A percentile compares a stretch with the other conserved stretches of the same genome.
phyloP scores from a whole-genome alignment of 345 rosid species.

The Hirschfeldia incana region DNA sequence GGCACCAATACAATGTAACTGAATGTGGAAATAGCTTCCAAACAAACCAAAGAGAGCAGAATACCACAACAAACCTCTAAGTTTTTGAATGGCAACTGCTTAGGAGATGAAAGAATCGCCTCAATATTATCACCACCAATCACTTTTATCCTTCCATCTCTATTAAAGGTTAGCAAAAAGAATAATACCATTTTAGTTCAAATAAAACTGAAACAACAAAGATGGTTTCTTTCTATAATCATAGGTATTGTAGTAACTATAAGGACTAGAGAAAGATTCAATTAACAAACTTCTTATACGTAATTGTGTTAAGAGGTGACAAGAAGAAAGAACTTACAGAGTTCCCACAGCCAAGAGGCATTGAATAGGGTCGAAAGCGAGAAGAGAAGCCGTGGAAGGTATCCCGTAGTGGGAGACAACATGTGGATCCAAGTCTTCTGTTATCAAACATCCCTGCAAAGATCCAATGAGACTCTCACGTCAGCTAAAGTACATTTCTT shows the following conservation, averaged over 20 bases:
- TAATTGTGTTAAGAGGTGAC: neutral
- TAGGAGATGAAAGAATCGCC: conserved; percentile 74
- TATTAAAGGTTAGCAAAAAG: conserved; percentile 30
- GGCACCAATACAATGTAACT: conserved; percentile 9
- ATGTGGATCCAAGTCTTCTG: conserved; percentile 56
- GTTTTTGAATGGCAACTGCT: conserved; percentile 64
- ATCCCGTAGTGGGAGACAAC: conserved; percentile 68
- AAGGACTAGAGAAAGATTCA: conserved; percentile 9
- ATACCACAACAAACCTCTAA: conserved; percentile 62
- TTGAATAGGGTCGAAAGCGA: conserved; percentile 79
- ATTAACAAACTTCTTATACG: neutral
- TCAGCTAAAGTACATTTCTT: neutral
- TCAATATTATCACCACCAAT: conserved; percentile 77
- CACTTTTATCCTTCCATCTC: conserved; percentile 93
- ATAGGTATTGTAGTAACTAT: neutral
- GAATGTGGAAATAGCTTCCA: neutral
- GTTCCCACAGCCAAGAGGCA: conserved; percentile 80
- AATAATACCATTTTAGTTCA: neutral
- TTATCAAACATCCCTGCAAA: conserved; percentile 37
- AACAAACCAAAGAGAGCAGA: conserved; percentile 22
- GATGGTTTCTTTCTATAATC: conserved; percentile 7
- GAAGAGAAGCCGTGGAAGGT: conserved; percentile 77
- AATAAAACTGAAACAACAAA: neutral
- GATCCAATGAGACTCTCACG: conserved; percentile 1
- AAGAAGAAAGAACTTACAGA: conserved; percentile 50